Percentiles rank a stretch among this genome's conserved stretches.
phyloP scores from a whole-genome alignment of 768 basidiomycete genomes.

The Termitomyces sp. region DNA sequence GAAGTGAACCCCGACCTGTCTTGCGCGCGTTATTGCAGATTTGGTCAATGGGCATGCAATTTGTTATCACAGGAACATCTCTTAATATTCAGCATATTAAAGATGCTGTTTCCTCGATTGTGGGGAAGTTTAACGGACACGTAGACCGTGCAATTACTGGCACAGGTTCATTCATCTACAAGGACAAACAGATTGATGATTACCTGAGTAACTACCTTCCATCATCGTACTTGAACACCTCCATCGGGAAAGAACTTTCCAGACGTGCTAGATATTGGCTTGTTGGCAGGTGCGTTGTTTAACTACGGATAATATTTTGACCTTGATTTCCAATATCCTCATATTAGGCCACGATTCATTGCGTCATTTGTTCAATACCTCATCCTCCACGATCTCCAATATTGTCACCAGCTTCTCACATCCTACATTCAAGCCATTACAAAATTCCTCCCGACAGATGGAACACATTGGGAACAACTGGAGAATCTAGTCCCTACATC shows the following conservation, averaged over 20 bases:
- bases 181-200: not conserved
- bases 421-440: not conserved
- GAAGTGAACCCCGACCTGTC: not conserved
- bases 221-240: not conserved
- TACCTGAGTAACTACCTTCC: not conserved
- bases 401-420: not conserved
- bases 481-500: not conserved
- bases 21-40: not conserved
- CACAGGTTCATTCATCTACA: not conserved
- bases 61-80: not conserved
- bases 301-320: not conserved
- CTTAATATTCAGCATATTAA: not conserved
- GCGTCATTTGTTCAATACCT: not conserved
- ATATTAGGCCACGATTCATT: not conserved
- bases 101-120: too few species aligned
- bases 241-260: not conserved
- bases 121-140: too few species aligned
- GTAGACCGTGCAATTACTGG: too few species aligned
- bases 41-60: not conserved
- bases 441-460: not conserved
- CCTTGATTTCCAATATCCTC: not conserved
- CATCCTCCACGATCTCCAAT: not conserved
- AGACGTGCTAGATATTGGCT: conserved; percentile 1
- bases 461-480: not conserved
- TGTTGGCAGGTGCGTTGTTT: not conserved